Evolutionary conservation across 441 rosid species (phyloP), one percentile per base, ranked within the genome.

Genomic region (Francoa sonchifolia): DNA sequence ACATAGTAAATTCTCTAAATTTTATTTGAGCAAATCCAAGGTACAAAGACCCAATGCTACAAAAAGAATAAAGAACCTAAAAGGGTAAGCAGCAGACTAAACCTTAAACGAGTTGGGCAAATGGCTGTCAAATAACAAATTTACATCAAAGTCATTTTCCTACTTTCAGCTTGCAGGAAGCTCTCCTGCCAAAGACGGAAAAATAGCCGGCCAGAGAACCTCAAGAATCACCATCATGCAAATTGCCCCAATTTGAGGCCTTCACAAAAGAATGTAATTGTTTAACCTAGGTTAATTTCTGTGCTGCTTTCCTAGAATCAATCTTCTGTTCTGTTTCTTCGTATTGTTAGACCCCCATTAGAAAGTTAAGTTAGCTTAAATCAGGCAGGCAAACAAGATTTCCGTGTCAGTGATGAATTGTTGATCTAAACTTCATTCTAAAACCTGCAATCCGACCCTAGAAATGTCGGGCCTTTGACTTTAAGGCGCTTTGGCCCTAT

Each of bases 401-500:
- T 50, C 31, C 49, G 22, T 31, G 8, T 54, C 46, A 47, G 22
- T 57, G 31, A 29, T 59, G 39, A n/a, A n/a, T n/a, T n/a, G n/a
- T n/a, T 21, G 23, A 52, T 50, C 44, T 48, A 33, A 19, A 59
- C 59, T 51, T 71, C 65, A 68, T 50, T 53, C 62, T 61, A 60
- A 49, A 60, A 49, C 59, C 78, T 61, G 67, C 63, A 62, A 54
- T 54, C 68, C 47, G 72, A 49, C 26, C 68, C 71, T 52, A 63
- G 13, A 47, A 43, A 58, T 33, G 76, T 50, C 0, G 86, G 82
- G 40, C 89, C 88, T 74, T 68, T 79, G 25, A 81, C 72, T 65
- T 79, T 92, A 44, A 83, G 73, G 42, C 85, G 95, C 67, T 72
- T 92, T 13, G 80, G 89, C 45, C 79, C 81, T 4, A 58, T 61